Evolutionary conservation across 352 stramenopile genomes (phyloP).

Genomic region (Phytopythium cucurbitacearum): DNA sequence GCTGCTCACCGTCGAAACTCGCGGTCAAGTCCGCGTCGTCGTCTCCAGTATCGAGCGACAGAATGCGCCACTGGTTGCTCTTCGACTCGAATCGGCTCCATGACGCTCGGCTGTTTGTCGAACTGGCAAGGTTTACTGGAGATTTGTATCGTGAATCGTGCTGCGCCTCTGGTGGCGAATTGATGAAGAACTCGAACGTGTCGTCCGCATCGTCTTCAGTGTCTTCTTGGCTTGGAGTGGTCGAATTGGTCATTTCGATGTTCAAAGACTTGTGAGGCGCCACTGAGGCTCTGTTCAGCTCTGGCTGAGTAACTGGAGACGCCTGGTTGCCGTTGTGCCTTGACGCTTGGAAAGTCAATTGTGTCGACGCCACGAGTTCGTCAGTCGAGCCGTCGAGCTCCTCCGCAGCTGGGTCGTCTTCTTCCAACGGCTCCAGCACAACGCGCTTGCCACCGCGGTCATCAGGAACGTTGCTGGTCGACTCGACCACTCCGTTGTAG

Average conservation of each 20-base stretch:
- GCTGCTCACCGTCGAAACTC: constrained; percentile 38
- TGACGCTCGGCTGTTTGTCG: not conserved
- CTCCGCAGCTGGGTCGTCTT: constrained; percentile 2
- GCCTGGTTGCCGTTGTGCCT: not conserved
- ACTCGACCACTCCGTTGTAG: constrained; percentile 30
- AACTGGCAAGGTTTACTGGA: not conserved
- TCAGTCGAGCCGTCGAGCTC: constrained; percentile 14
- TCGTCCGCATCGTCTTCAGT: constrained; percentile 22
- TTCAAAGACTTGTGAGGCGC: too few species aligned
- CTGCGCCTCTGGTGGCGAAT: constrained; percentile 1
- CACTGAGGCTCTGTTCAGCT: not conserved
- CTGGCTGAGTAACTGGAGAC: not conserved
- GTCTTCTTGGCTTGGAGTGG: not conserved
- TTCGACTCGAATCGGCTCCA: too few species aligned
- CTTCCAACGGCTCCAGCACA: constrained; percentile 1
- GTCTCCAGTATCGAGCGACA: constrained; percentile 11
- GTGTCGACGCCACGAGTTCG: constrained; percentile 4
- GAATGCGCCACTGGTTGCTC: constrained; percentile 10
- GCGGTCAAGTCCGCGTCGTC: constrained; percentile 19
- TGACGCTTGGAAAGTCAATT: not conserved
- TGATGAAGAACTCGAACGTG: constrained; percentile 33
- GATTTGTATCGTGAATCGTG: constrained; percentile 7
- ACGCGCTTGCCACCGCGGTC: not conserved
- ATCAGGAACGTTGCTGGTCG: not conserved
- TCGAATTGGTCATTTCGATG: not conserved